Evolutionary conservation across 2,329 filamentous ascomycete species (phyloP).

Genomic region (Phyllosticta capitalensis): DNA sequence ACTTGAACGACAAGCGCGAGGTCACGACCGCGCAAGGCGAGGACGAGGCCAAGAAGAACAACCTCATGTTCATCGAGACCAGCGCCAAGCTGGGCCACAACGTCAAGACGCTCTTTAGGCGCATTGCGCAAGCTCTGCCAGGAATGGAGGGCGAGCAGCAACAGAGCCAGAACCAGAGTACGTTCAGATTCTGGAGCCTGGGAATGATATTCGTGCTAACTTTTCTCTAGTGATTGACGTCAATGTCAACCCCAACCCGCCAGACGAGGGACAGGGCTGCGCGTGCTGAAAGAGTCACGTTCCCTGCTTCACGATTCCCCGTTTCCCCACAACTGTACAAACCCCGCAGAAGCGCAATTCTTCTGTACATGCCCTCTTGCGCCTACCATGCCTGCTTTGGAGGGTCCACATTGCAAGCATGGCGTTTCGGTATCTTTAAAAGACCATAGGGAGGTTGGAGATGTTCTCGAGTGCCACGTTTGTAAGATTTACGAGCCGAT

Average conservation of each 20-base stretch:
- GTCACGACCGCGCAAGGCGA: slow-evolving; percentile 94
- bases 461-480: not conserved
- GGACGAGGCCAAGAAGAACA: slow-evolving; percentile 96
- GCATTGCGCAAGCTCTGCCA: slow-evolving; percentile 94
- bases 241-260: slow-evolving; percentile 61
- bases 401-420: slow-evolving; percentile 25
- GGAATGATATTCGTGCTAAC: slow-evolving; percentile 18
- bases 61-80: slow-evolving; percentile 98
- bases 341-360: slow-evolving; percentile 6
- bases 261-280: slow-evolving; percentile 19
- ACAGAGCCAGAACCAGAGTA: slow-evolving; percentile 71
- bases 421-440: slow-evolving; percentile 20
- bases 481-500: slow-evolving; percentile 11
- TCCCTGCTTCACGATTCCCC: slow-evolving; percentile 3
- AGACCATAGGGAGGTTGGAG: not conserved
- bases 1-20: slow-evolving; percentile 95
- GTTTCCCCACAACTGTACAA: slow-evolving; percentile 7
- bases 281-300: slow-evolving; percentile 21
- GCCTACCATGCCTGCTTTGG: slow-evolving; percentile 1
- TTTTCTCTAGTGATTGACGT: slow-evolving; percentile 71
- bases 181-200: slow-evolving; percentile 27
- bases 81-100: slow-evolving; percentile 97
- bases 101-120: slow-evolving; percentile 93
- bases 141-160: slow-evolving; percentile 92
- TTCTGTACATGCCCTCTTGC: slow-evolving; percentile 12